Evolutionary conservation across 371 early-diverging fungal genomes (phyloP).

Genomic region (Syncephalis plumigaleata): DNA sequence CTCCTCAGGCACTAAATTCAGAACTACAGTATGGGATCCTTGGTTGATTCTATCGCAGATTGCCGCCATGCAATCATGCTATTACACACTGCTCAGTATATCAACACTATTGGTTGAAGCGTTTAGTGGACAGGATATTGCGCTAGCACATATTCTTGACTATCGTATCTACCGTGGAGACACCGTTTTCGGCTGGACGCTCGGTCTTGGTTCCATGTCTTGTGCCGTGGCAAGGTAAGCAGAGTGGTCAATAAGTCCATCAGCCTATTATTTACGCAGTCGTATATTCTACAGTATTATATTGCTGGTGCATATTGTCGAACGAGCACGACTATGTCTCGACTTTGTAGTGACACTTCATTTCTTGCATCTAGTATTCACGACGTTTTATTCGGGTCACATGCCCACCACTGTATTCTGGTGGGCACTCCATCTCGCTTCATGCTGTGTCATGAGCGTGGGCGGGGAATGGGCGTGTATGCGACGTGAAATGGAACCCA

Average conservation of each 20-base stretch:
- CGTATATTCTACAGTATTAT: constrained; percentile 16
- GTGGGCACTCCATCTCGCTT: constrained; percentile 42
- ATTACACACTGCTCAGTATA: constrained; percentile 6
- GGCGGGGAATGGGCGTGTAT: constrained; percentile 74
- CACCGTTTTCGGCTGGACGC: constrained; percentile 52
- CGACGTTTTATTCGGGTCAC: constrained; percentile 31
- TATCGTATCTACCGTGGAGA: constrained; percentile 41
- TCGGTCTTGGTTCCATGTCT: constrained; percentile 42
- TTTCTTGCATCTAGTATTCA: constrained; percentile 40
- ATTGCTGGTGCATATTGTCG: constrained; percentile 43
- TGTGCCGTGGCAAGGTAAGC: constrained; percentile 36
- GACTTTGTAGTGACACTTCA: constrained; percentile 68
- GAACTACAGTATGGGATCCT: constrained; percentile 9
- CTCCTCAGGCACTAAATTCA: neutral
- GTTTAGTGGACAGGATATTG: constrained; percentile 38
- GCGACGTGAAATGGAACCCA: constrained; percentile 68
- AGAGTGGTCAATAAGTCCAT: neutral
- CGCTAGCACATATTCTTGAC: constrained; percentile 45
- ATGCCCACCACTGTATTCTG: constrained; percentile 42
- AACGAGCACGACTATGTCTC: constrained; percentile 58
- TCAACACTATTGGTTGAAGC: constrained; percentile 4
- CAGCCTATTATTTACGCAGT: neutral
- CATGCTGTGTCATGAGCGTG: constrained; percentile 38
- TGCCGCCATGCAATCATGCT: constrained; percentile 6
- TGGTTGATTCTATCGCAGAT: constrained; percentile 8